phyloP scores from a whole-genome alignment of 139 green algal genomes.

The Choricystis sp. region DNA sequence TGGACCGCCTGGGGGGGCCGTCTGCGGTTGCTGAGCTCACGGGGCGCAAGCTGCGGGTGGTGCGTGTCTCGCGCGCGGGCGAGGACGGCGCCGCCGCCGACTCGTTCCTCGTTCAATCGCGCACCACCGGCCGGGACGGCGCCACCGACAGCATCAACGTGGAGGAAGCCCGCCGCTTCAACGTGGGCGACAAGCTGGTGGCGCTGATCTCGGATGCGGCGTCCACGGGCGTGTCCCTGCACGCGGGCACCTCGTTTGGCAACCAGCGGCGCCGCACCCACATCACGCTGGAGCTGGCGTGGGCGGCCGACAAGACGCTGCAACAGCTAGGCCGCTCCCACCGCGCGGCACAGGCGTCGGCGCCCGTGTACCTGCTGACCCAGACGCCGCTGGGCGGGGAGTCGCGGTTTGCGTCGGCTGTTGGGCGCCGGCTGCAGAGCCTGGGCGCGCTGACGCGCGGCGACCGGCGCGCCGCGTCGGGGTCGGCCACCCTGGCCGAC shows the following conservation, averaged over 20 bases:
- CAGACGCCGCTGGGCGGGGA: slow-evolving; percentile 68
- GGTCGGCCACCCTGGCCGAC: slow-evolving; percentile 44
- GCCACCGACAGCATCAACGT: slow-evolving; percentile 60
- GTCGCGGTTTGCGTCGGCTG: slow-evolving; percentile 64
- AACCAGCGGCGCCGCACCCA: slow-evolving; percentile 51
- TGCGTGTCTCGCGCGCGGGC: slow-evolving; percentile 24
- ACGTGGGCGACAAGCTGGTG: slow-evolving; percentile 62
- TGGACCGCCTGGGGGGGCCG: slow-evolving; percentile 60
- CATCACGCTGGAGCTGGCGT: slow-evolving; percentile 82
- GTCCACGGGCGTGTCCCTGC: slow-evolving; percentile 47
- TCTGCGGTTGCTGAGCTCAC: slow-evolving; percentile 64
- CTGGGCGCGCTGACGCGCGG: slow-evolving; percentile 77
- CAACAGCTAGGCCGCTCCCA: slow-evolving; percentile 70
- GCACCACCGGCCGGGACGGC: too few species aligned
- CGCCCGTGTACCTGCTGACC: slow-evolving; percentile 48
- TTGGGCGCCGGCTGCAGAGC: slow-evolving; percentile 67
- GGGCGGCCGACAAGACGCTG: slow-evolving; percentile 79
- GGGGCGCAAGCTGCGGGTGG: slow-evolving; percentile 40
- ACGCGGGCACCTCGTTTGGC: slow-evolving; percentile 28
- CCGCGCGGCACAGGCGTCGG: slow-evolving; percentile 18
- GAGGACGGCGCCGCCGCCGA: slow-evolving; percentile 50
- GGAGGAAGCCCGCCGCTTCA: slow-evolving; percentile 50
- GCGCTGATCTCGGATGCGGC: slow-evolving; percentile 84
- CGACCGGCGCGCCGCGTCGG: slow-evolving; percentile 58
- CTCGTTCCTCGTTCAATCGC: slow-evolving; percentile 52